Evolutionary conservation across 148 eudicot species (phyloP).

Genomic region (Silene latifolia): DNA sequence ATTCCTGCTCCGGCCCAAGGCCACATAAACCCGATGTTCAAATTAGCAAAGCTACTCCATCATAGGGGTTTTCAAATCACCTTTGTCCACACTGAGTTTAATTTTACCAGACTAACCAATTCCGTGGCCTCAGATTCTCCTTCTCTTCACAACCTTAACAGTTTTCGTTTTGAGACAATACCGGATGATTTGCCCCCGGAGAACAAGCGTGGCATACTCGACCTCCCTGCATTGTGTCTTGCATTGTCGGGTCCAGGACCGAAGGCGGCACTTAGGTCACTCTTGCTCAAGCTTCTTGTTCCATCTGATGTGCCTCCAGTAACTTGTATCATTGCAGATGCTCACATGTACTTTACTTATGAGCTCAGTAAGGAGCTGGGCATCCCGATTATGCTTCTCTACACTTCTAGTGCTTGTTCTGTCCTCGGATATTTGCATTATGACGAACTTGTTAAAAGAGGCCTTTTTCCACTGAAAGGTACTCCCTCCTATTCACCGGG

Average conservation of each 20-base stretch:
- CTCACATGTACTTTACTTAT: slow-evolving; percentile 24
- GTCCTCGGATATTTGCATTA: slow-evolving; percentile 18
- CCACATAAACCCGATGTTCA: slow-evolving; percentile 37
- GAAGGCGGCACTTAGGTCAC: slow-evolving; percentile 16
- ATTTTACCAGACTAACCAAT: slow-evolving; percentile 25
- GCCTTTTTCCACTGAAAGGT: slow-evolving; percentile 37
- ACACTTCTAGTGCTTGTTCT: slow-evolving; percentile 34
- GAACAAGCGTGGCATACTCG: slow-evolving; percentile 23
- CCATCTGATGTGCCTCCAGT: slow-evolving; percentile 21
- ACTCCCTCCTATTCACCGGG: too few species aligned
- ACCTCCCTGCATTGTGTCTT: slow-evolving; percentile 18
- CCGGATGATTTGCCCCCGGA: slow-evolving; percentile 35
- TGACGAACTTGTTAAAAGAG: slow-evolving; percentile 13
- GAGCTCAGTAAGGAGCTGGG: slow-evolving; percentile 32
- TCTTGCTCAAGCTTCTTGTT: slow-evolving; percentile 21
- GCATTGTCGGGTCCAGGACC: background rate
- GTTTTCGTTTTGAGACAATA: slow-evolving; percentile 29
- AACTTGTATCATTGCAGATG: slow-evolving; percentile 24
- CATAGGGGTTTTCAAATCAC: slow-evolving; percentile 31
- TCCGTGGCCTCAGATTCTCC: slow-evolving; percentile 2
- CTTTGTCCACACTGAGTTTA: slow-evolving; percentile 37
- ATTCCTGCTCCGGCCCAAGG: slow-evolving; percentile 34
- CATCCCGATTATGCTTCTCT: slow-evolving; percentile 23
- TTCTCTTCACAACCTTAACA: slow-evolving; percentile 17
- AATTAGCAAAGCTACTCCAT: slow-evolving; percentile 38